Conservation (phyloP, 352 stramenopile species). For the Aphanomyces invadans region DNA sequence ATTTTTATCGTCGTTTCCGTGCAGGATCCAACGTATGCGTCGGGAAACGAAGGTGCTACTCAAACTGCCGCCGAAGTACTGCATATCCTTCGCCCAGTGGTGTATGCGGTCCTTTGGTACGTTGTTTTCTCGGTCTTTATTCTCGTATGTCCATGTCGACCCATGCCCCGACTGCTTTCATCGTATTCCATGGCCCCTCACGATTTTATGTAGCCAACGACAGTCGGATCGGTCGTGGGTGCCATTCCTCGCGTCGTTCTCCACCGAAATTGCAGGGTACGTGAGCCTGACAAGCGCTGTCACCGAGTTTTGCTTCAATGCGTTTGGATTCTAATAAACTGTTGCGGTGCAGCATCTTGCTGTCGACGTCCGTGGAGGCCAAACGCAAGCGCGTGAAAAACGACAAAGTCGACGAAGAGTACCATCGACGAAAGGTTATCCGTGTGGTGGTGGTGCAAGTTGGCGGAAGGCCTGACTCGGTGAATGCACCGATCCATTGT, state of each 20-base stretch:
- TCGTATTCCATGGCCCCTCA: too few relatives aligned
- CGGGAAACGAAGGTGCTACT: conserved; percentile 24
- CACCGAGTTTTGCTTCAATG: not conserved
- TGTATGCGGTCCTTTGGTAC: conserved; percentile 51
- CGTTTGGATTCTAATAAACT: not conserved
- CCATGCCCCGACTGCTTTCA: too few relatives aligned
- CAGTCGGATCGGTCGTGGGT: conserved; percentile 22
- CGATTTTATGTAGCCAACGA: too few relatives aligned
- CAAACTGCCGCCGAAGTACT: conserved; percentile 61
- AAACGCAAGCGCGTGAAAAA: conserved; percentile 3
- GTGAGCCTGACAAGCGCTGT: too few relatives aligned
- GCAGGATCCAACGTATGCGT: conserved; percentile 17
- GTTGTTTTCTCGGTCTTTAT: too few relatives aligned
- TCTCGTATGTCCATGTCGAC: too few relatives aligned
- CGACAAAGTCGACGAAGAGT: conserved; percentile 20
- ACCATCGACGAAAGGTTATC: conserved; percentile 22
- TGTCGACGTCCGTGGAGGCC: conserved; percentile 1
- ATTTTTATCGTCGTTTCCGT: not conserved
- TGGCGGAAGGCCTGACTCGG: too few relatives aligned
- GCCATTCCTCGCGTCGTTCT: conserved; percentile 23
- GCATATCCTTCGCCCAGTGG: conserved; percentile 63
- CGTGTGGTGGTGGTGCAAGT: too few relatives aligned
- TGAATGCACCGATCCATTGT: too few relatives aligned
- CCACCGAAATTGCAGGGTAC: conserved; percentile 22
- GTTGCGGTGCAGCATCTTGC: not conserved